Base-by-base conservation (phyloP, 2,329 filamentous ascomycete species). In the Claviceps sp. region DNA sequence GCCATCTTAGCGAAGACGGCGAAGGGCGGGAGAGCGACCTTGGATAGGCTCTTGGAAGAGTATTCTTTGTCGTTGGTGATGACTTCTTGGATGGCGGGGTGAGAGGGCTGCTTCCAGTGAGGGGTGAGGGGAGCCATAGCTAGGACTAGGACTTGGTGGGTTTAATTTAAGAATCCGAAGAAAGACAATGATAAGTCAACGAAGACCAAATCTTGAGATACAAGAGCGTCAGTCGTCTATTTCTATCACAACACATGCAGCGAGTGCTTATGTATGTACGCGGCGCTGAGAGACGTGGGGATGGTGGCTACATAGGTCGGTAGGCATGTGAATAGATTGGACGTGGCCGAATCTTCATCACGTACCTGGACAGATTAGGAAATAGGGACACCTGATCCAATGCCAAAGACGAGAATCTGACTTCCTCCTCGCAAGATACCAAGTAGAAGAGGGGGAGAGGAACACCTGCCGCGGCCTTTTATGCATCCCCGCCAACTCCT, bases 1-100 rank as follows among this genome's bases (percentile, higher is more conserved):
- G 71, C 70, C 63, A 89, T 67, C 63, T 82, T 83, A 50, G 84
- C 82, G 55, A 79, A 85, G 47, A 86, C 68, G 38, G 75, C 79
- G 66, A 84, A 84, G 2, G 81, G 77, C 2, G 80, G 72, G 45
- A 84, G 67, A 18, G 70, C 58, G 52, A 78, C 66, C 55, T 67
- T 74, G 42, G 80, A 81, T 56, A 79, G 61, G 61, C 78, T 81
- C 66, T 80, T 81, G 56, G 79, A 78, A 56, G 74, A 76, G 67
- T 78, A 84, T 54, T 74, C 72, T 54, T 70, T 66, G 51, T 73
- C 68, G 61, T 74, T 73, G 63, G 74, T 66, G 57, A 79, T 64
- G 60, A 83, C 78, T 54, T 79, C 67, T 61, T 81, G 78, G 58
- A 81, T 67, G 45, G 70, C 62, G 11, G 78, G 75, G 65, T 83